A percentile compares a stretch with the other conserved stretches of the same genome.
Evolutionary conservation across 352 stramenopile genomes (phyloP).

Genomic region (Phytopythium vexans): DNA sequence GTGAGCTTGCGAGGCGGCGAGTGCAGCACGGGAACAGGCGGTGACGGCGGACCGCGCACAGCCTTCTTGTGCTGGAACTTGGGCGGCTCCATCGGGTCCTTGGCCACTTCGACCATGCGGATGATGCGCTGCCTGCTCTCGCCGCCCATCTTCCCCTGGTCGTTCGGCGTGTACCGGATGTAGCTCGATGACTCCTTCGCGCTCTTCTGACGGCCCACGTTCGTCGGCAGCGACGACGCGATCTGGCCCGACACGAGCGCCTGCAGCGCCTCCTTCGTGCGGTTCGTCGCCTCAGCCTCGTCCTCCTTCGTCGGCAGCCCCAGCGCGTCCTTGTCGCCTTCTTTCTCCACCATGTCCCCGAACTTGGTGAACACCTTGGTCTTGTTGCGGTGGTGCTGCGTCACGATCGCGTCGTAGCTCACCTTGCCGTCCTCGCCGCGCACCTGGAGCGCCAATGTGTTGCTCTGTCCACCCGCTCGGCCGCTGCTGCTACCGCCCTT

Average conservation of each 20-base stretch:
- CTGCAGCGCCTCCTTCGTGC: slow-evolving; percentile 87
- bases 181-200: slow-evolving; percentile 81
- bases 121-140: slow-evolving; percentile 94
- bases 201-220: slow-evolving; percentile 89
- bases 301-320: slow-evolving; percentile 53
- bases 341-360: slow-evolving; percentile 91
- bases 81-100: slow-evolving; percentile 98
- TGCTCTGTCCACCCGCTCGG: slow-evolving; percentile 9
- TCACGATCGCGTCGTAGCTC: slow-evolving; percentile 97
- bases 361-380: slow-evolving; percentile 94
- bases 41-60: slow-evolving; percentile 86
- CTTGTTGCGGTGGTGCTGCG: slow-evolving; percentile 94
- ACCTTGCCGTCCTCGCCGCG: slow-evolving; percentile 87
- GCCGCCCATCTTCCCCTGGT: slow-evolving; percentile 59
- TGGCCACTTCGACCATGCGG: slow-evolving; percentile 97
- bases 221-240: slow-evolving; percentile 69
- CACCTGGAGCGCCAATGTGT: slow-evolving; percentile 91
- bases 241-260: slow-evolving; percentile 91
- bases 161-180: slow-evolving; percentile 83
- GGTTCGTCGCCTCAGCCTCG: slow-evolving; percentile 62
- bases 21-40: slow-evolving; percentile 90
- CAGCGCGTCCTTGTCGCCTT: slow-evolving; percentile 61
- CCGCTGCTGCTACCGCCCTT: too few species aligned
- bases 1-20: slow-evolving; percentile 92
- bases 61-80: slow-evolving; percentile 99